Base-by-base conservation (phyloP, 495 filamentous ascomycete species). In the Talaromyces thailandensis region DNA sequence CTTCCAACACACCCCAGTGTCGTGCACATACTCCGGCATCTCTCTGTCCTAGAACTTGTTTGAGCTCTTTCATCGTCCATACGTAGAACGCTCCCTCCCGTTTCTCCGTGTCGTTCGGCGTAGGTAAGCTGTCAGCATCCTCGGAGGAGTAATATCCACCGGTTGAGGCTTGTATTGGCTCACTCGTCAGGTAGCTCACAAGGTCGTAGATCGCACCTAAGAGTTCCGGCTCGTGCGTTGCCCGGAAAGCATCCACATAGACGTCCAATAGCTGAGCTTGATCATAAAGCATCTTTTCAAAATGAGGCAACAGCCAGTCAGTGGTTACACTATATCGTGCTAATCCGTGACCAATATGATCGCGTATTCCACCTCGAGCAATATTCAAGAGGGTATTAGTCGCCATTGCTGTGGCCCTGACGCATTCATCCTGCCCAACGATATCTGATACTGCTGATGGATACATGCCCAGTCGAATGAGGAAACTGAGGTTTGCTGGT, bases 231-330 rank as follows among this genome's bases (percentile, higher is more conserved):
- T 89, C 83, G 62, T 83, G 79, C 9, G 85, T 87, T 5, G 89
- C 75, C 11, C 92, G 81, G 77, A 91, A 98, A 0, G 89, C 93
- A 68, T 98, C 93, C 6, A 96, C 80, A 69, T 95, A 98, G 24
- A 91, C 82, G 63, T 89, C 83, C 14, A 98, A 74, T 12, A 98
- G 83, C 64, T 97, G 88, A 7, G 89, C 91, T 66, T 98, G 93
- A 69, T 98, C 95, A 62, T 93, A 93, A 3, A 97, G 84, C 91
- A 98, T 96, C 81, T 98, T 98, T 75, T 98, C 94, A 68, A 98
- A 98, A 68, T 96, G 93, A 25, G 94, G 94, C 45, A 98, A 73
- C 60, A 84, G 86, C 94, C 94, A 98, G 72, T 97, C 88, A 26
- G 82, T 76, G 6, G 94, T 98, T 6, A 96, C 88, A 40, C 91